A percentile compares a stretch with the other conserved stretches of the same genome.
Evolutionary conservation across 805 yeast species (phyloP).

Genomic region (Metschnikowia borealis): DNA sequence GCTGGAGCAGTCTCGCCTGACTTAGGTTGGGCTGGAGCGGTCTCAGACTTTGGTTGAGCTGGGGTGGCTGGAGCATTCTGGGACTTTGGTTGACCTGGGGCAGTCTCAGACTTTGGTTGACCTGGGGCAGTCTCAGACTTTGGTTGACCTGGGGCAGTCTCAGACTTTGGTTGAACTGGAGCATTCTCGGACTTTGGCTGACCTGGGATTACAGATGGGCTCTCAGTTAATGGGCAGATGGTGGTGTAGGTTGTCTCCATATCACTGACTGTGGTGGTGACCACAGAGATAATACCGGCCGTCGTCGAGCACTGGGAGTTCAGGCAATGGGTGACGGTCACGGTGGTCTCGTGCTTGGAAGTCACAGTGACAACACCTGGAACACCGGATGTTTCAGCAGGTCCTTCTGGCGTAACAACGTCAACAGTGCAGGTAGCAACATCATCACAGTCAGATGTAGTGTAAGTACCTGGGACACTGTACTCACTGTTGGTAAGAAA

Average conservation of each 20-base stretch:
- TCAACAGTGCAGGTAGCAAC: constrained; percentile 1
- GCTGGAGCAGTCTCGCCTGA: neutral
- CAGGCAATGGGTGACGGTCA: constrained; percentile 3
- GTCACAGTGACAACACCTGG: neutral
- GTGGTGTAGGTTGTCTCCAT: neutral
- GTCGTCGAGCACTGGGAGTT: neutral
- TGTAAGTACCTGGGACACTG: neutral
- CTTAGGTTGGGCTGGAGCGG: neutral
- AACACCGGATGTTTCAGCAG: neutral
- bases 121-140: neutral
- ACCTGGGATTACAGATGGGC: neutral
- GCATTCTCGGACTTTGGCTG: neutral
- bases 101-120: neutral
- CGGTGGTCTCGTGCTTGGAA: neutral
- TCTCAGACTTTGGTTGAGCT: neutral
- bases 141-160: neutral
- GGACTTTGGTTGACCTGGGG: neutral
- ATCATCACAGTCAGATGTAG: constrained; percentile 2
- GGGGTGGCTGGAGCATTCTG: neutral
- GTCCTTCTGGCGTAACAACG: neutral
- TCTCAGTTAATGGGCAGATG: constrained; percentile 1
- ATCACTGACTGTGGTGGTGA: neutral
- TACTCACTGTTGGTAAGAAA: neutral
- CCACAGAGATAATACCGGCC: neutral
- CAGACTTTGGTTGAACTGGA: neutral